phyloP scores from a whole-genome alignment of 2,329 filamentous ascomycete genomes.

The Tolypocladium sp. region DNA sequence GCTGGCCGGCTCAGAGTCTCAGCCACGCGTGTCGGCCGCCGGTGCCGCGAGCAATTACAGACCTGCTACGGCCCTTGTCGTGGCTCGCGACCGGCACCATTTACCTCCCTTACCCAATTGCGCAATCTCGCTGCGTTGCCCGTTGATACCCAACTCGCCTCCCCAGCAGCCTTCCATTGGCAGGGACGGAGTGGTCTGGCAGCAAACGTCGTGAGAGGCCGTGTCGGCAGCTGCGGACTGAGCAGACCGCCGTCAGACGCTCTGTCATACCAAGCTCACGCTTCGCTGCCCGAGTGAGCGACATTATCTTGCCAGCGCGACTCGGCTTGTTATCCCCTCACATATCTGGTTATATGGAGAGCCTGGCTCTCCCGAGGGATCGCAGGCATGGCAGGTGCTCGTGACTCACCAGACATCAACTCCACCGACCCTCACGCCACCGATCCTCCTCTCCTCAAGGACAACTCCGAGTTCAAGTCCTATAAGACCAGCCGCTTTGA shows the following conservation, averaged over 20 bases:
- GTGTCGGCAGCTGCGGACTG: background rate
- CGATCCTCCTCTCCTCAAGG: conserved; percentile 72
- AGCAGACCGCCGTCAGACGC: background rate
- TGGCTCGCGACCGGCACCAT: no score
- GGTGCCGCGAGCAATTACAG: background rate
- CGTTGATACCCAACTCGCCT: background rate
- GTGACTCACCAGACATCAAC: background rate
- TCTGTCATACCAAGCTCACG: background rate
- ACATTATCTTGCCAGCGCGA: background rate
- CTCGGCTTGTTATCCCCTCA: background rate
- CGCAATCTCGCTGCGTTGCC: background rate
- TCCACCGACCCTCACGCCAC: conserved; percentile 36
- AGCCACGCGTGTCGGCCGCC: background rate
- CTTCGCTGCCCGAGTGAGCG: background rate
- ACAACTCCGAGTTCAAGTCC: conserved; percentile 60
- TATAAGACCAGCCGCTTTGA: conserved; percentile 64
- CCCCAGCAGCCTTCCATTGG: background rate
- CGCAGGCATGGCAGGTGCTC: conserved; percentile 1
- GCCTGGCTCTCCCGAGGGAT: background rate
- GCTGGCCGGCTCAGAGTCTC: background rate
- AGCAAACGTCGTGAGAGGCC: background rate
- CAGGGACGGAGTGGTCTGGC: background rate
- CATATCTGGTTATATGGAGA: background rate
- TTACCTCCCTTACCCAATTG: background rate
- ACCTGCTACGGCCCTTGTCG: background rate